These are phyloP conservation scores for Calonectria leucothoes DNA, from an alignment of 2,329 filamentous ascomycete genomes.

Conservation along the genomic window DNA sequence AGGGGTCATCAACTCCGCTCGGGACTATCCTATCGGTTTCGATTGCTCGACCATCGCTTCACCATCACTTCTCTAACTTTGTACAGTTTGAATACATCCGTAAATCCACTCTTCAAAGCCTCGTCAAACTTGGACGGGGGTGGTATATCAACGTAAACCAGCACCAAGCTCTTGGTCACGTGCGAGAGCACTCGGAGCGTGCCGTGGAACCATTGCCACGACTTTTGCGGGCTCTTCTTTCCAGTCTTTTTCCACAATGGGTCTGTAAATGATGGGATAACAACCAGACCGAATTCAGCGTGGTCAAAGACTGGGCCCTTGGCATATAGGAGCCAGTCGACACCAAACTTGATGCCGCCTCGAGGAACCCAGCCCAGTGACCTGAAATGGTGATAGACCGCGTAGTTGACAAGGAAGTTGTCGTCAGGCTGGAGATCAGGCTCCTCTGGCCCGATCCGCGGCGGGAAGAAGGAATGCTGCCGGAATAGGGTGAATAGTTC, in stretches of 20 bases:
- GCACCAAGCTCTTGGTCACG: conserved; percentile 88
- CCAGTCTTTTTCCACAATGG: conserved; percentile 75
- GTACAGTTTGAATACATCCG: conserved; percentile 74
- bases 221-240: conserved; percentile 60
- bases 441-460: conserved; percentile 52
- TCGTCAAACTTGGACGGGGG: conserved; percentile 65
- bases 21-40: conserved; percentile 62
- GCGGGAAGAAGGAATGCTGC: conserved; percentile 76
- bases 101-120: conserved; percentile 66
- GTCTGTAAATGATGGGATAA: conserved; percentile 85
- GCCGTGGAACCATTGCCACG: conserved; percentile 89
- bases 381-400: conserved; percentile 94
- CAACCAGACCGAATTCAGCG: conserved; percentile 89
- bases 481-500: conserved; percentile 77
- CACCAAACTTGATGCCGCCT: conserved; percentile 92
- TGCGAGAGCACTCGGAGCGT: conserved; percentile 90
- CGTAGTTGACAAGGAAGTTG: conserved; percentile 86
- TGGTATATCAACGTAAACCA: conserved; percentile 93
- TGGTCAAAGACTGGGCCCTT: conserved; percentile 94
- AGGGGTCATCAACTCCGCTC: background rate
- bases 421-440: conserved; percentile 76
- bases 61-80: conserved; percentile 84
- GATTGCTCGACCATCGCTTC: conserved; percentile 86
- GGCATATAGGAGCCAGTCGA: conserved; percentile 94
- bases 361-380: conserved; percentile 95